Evolutionary conservation across 164 flowering plant species (phyloP).

Genomic region (Stephania japonica): DNA sequence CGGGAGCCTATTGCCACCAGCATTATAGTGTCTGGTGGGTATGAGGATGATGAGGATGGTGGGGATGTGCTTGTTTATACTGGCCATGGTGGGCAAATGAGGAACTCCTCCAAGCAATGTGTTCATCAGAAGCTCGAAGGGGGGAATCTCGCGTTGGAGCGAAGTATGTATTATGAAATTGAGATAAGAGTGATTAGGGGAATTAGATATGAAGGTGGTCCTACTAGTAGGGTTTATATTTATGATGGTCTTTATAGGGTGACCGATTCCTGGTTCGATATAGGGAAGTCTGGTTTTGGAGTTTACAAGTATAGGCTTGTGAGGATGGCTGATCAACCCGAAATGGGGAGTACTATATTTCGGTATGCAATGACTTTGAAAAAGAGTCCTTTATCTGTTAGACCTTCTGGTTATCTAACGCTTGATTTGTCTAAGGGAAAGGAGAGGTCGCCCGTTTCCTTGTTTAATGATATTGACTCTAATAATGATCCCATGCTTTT

Average conservation of each 20-base stretch:
- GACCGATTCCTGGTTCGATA: constrained; percentile 65
- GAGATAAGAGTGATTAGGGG: constrained; percentile 90
- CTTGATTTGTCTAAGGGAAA: constrained; percentile 61
- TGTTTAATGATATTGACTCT: constrained; percentile 72
- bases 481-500: constrained; percentile 51
- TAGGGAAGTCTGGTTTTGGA: constrained; percentile 85
- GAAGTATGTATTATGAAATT: constrained; percentile 74
- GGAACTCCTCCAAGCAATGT: constrained; percentile 30
- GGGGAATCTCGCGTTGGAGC: constrained; percentile 80
- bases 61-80: constrained; percentile 73
- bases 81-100: constrained; percentile 80
- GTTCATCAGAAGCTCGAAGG: constrained; percentile 70
- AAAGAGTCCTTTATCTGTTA: constrained; percentile 34
- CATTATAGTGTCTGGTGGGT: constrained; percentile 82
- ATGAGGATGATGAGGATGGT: constrained; percentile 76
- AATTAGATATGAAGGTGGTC: constrained; percentile 40
- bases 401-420: constrained; percentile 57
- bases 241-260: constrained; percentile 86
- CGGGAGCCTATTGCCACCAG: constrained; percentile 82
- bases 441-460: constrained; percentile 55
- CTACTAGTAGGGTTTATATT: constrained; percentile 58
- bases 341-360: constrained; percentile 71
- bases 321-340: constrained; percentile 66
- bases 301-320: constrained; percentile 73
- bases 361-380: constrained; percentile 51